Evolutionary conservation across 495 filamentous ascomycete species (phyloP).

Genomic region (Penicillium ucsense): DNA sequence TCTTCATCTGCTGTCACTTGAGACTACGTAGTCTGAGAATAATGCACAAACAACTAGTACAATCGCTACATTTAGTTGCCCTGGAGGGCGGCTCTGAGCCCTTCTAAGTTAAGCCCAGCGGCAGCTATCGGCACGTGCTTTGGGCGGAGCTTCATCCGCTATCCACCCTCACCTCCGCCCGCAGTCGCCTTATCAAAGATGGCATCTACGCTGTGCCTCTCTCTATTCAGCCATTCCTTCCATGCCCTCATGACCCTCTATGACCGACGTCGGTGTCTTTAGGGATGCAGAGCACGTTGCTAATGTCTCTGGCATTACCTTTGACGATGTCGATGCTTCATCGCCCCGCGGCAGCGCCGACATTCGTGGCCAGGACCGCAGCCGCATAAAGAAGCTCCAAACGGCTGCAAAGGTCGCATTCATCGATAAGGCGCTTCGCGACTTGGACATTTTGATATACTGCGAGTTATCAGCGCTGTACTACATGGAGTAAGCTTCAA

Average conservation of each 20-base stretch:
- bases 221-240: slow-evolving; percentile 14
- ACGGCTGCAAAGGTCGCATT: slow-evolving; percentile 42
- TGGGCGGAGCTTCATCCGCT: slow-evolving; percentile 20
- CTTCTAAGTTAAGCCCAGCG: background rate
- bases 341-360: slow-evolving; percentile 3
- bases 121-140: slow-evolving; percentile 10
- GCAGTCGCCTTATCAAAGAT: slow-evolving; percentile 5
- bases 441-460: slow-evolving; percentile 73
- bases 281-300: slow-evolving; percentile 44
- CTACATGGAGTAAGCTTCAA: slow-evolving; percentile 70
- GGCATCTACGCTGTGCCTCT: slow-evolving; percentile 4
- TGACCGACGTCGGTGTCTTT: slow-evolving; percentile 41
- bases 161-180: slow-evolving; percentile 5
- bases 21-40: too few relatives aligned
- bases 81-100: too few relatives aligned
- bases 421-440: slow-evolving; percentile 59
- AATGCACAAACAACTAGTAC: too few relatives aligned
- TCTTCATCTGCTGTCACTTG: too few relatives aligned
- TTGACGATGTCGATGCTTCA: slow-evolving; percentile 20
- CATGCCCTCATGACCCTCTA: slow-evolving; percentile 41
- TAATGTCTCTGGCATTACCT: slow-evolving; percentile 37
- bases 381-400: slow-evolving; percentile 30
- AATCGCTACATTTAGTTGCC: too few relatives aligned
- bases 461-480: slow-evolving; percentile 73
- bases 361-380: slow-evolving; percentile 17